These are phyloP conservation scores for Asterophora parasitica DNA, from an alignment of 768 basidiomycete species.

Conservation along the genomic window DNA sequence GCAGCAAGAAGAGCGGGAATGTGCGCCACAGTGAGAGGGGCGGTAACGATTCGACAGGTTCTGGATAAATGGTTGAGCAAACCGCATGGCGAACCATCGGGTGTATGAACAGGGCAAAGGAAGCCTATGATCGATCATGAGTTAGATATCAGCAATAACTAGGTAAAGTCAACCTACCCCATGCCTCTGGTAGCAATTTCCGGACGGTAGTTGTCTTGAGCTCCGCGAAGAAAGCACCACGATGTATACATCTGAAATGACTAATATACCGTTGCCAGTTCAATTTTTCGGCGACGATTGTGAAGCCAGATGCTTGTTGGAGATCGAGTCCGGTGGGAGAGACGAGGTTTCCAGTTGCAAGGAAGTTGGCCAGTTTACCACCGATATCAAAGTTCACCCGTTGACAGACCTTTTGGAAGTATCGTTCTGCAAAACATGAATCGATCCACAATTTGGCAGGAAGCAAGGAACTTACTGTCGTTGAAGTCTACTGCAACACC, in stretches of 20 bases:
- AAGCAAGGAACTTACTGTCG: conserved; percentile 56
- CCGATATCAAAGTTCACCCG: conserved; percentile 93
- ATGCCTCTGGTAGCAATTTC: conserved; percentile 94
- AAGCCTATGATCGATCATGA: conserved; percentile 56
- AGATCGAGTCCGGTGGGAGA: conserved; percentile 95
- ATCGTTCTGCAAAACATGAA: conserved; percentile 51
- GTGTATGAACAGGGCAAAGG: conserved; percentile 97
- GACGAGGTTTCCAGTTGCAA: conserved; percentile 94
- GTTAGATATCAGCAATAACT: neutral
- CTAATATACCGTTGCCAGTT: conserved; percentile 99
- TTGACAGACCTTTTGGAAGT: conserved; percentile 68
- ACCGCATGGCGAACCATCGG: conserved; percentile 97
- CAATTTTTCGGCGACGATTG: conserved; percentile 96
- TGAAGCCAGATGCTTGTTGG: conserved; percentile 97
- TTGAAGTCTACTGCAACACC: conserved; percentile 83
- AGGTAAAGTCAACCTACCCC: conserved; percentile 58
- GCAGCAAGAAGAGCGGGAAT: conserved; percentile 77
- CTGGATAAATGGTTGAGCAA: conserved; percentile 94
- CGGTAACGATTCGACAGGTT: conserved; percentile 86
- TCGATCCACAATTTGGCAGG: neutral
- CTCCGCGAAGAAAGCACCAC: conserved; percentile 98
- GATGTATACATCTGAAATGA: conserved; percentile 97
- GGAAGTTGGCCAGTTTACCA: conserved; percentile 83
- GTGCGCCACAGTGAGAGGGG: conserved; percentile 67
- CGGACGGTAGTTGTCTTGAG: conserved; percentile 97